phyloP scores from a whole-genome alignment of 805 yeast species.

The Lipomyces kockii region DNA sequence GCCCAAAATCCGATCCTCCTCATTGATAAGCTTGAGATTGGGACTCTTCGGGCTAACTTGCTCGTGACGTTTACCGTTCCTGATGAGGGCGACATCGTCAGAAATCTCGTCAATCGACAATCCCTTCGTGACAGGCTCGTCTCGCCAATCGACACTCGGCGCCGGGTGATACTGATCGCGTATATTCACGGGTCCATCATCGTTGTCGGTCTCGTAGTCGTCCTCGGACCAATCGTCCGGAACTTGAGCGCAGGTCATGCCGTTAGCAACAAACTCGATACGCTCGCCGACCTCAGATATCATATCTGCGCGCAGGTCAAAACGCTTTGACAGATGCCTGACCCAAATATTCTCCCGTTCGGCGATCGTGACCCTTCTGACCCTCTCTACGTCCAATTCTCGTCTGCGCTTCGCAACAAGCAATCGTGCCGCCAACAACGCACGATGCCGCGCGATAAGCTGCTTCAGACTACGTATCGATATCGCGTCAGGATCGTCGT shows the following conservation, averaged over 20 bases:
- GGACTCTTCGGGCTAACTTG: constrained; percentile 4
- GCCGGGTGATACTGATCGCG: background rate
- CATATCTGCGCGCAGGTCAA: constrained; percentile 3
- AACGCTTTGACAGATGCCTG: background rate
- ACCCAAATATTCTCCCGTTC: constrained; percentile 5
- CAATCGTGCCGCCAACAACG: background rate
- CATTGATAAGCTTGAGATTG: constrained; percentile 4
- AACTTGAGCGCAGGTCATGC: background rate
- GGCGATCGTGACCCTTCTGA: background rate
- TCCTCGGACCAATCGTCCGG: background rate
- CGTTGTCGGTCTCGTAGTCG: background rate
- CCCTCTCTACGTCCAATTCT: background rate
- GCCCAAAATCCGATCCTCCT: background rate
- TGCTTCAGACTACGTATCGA: background rate
- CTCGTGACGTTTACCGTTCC: background rate
- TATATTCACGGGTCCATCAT: background rate
- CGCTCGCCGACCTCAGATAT: background rate
- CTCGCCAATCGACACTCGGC: background rate
- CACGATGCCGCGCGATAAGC: background rate
- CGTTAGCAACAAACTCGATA: background rate
- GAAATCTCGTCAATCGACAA: constrained; percentile 1
- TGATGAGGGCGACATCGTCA: background rate
- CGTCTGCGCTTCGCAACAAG: background rate
- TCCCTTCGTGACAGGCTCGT: background rate
- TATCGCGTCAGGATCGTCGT: background rate